Evolutionary conservation across 345 rosid species (phyloP).

Genomic region (Corymbia maculata): DNA sequence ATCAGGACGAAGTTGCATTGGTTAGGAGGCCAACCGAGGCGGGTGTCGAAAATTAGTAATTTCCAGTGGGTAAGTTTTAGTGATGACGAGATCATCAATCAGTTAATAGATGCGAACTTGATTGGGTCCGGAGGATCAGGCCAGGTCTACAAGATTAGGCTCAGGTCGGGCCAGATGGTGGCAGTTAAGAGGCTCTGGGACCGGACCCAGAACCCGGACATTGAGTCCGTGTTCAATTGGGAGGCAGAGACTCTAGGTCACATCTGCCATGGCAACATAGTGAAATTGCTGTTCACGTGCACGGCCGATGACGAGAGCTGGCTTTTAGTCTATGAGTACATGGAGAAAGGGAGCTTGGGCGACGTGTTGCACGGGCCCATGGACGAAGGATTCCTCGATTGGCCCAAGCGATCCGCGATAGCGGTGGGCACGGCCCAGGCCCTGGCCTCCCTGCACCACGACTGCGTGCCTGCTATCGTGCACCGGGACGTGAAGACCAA

Average conservation of each 20-base stretch:
- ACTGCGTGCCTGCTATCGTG: conserved; percentile 50
- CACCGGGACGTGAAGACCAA: conserved; percentile 78
- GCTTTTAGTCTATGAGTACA: conserved; percentile 52
- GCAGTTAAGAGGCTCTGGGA: conserved; percentile 58
- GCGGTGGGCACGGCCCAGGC: conserved; percentile 61
- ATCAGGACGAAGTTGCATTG: conserved; percentile 16
- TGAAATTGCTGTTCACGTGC: conserved; percentile 46
- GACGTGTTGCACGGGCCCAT: conserved; percentile 40
- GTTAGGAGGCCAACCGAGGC: conserved; percentile 12
- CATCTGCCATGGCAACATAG: conserved; percentile 52
- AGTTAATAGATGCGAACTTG: conserved; percentile 32
- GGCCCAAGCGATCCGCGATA: conserved; percentile 33
- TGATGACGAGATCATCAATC: conserved; percentile 20
- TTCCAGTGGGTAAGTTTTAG: conserved; percentile 48
- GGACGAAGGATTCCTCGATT: conserved; percentile 19
- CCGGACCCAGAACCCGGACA: conserved; percentile 7
- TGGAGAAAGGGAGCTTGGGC: conserved; percentile 71
- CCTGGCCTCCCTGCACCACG: conserved; percentile 64
- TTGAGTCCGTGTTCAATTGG: conserved; percentile 27
- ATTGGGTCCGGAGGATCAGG: conserved; percentile 70
- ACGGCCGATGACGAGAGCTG: conserved; percentile 31
- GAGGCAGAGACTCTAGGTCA: conserved; percentile 52
- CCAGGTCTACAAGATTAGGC: conserved; percentile 39
- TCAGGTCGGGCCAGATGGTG: conserved; percentile 39
- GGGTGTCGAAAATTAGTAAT: conserved; percentile 21